Evolutionary conservation across 1,284 basidiomycete genomes (phyloP), one percentile per base, ranked within the genome.

Genomic region (Tilletia caries): DNA sequence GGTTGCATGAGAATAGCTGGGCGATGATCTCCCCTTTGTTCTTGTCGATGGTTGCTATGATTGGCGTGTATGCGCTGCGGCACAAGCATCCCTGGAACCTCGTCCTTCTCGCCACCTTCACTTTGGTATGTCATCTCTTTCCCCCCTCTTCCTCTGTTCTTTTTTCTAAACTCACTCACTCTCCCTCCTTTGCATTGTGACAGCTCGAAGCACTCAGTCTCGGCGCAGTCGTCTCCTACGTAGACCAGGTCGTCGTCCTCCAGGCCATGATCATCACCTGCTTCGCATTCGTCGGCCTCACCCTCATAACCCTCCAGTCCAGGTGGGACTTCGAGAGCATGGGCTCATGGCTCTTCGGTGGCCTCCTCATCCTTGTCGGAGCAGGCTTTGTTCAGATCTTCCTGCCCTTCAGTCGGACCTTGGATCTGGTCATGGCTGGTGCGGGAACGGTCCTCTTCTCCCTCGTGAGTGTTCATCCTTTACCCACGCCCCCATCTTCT

Each of bases 211-310:
- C 75, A 1, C 43, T 81, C 64, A 71, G 90, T 1, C 86, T 95
- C 67, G 92, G 92, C 43, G 84, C 91, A 12, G 88, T 90, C 43
- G 87, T 91, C 46, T 90, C 91, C 0, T 92, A 90, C 84, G 90
- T 89, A 79, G 88, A 92, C 78, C 89, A 88, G 73, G 79, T 83
- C n/a, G 86, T 93, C 66, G 90, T 95, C n/a, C 84, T 95, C 32
- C 91, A 94, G 81, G 93, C 93, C 1, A 83, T 95, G 88, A 80
- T 93, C 62, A 92, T 95, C 77, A 95, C 93, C 0, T 85, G 91
- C 18, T 92, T 92, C 41, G 89, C 93, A 60, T 95, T 95, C 87
- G 83, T 92, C 60, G 93, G 92, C 2, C 85, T 95, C 71, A 92
- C 91, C 0, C 83, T 94, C 67, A 95, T 93, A 85, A 95, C 92